Base-by-base conservation (phyloP, 768 basidiomycete species). In the Boletus rufocinnamomeus region DNA sequence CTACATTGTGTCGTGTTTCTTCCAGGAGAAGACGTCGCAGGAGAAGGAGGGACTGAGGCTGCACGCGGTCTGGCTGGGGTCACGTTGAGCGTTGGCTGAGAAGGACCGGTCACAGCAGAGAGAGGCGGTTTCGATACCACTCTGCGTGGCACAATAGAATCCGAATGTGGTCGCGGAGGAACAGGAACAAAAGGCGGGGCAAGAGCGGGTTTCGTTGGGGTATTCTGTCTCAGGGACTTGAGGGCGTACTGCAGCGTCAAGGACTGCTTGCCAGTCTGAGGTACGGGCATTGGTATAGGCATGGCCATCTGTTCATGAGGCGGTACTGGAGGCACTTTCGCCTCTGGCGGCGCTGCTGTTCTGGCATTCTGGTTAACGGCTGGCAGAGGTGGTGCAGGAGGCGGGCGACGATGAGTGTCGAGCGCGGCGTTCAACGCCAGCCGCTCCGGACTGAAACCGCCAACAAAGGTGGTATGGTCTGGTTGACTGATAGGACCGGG, bases 1-100 rank as follows among this genome's bases (percentile, higher is more conserved):
- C 77, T 77, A 66, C 91, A 93, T 64, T 84, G 88, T n/a, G 47
- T 30, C 6, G 58, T 65, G 41, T 52, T 54, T 30, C 32, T 68
- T 37, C 58, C 60, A 17, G 63, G 35, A 54, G 66, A 61, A 41
- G 68, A 65, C 23, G 63, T 54, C 47, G 56, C 41, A 17, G 64
- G 62, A 48, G 66, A 58, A 35, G 55, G 59, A 11, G 68, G 60
- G 50, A 49, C 57, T 52, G 69, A 66, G 44, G 14, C 47, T 35
- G 57, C 14, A 56, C 70, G 69, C n/a, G 66, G 63, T 59, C 62
- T 71, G 46, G 9, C 32, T 27, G 63, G 64, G 6, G 61, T 63
- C 9, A 58, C 60, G 21, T 49, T 23, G 46, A 49, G 30, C 19
- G 30, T 16, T 37, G 71, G 45, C 23, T 59, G 65, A 28, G 69